Evolutionary conservation across 768 basidiomycete genomes (phyloP).

Genomic region (Suillus variegatus): DNA sequence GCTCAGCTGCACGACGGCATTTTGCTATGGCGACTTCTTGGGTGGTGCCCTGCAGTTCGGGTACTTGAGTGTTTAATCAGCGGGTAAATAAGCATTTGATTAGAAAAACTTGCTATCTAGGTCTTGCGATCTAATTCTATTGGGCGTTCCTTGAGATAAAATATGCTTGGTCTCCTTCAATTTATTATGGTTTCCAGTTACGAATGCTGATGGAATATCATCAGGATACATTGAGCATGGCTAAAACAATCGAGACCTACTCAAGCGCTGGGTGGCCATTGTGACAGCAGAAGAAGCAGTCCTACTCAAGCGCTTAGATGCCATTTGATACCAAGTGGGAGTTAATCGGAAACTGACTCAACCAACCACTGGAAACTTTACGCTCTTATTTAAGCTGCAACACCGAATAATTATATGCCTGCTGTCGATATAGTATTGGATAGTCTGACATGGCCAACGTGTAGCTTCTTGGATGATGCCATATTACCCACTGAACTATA

Average conservation of each 20-base stretch:
- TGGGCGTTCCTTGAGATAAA: slow-evolving; percentile 62
- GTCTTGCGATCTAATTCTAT: slow-evolving; percentile 77
- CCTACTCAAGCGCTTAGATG: slow-evolving; percentile 26
- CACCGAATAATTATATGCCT: no score
- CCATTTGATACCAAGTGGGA: slow-evolving; percentile 18
- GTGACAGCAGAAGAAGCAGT: not conserved
- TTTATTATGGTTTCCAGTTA: slow-evolving; percentile 94
- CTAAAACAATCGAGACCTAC: slow-evolving; percentile 15
- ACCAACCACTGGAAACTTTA: no score
- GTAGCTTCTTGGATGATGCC: no score
- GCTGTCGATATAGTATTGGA: no score
- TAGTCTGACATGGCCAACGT: no score
- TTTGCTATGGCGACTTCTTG: slow-evolving; percentile 89
- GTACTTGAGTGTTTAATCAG: slow-evolving; percentile 51
- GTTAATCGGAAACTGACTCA: not conserved
- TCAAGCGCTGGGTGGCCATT: slow-evolving; percentile 28
- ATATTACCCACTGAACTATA: no score
- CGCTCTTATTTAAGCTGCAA: no score
- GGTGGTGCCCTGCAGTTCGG: slow-evolving; percentile 93
- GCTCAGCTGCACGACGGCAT: slow-evolving; percentile 80
- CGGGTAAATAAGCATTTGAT: not conserved
- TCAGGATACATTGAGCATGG: slow-evolving; percentile 12
- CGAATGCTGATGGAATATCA: slow-evolving; percentile 64
- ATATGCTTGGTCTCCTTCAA: slow-evolving; percentile 86
- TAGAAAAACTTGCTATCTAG: slow-evolving; percentile 66